Percentiles rank a stretch among this genome's conserved stretches.
Evolutionary conservation across 306 rosid species (phyloP).

Genomic region (Senna tora): DNA sequence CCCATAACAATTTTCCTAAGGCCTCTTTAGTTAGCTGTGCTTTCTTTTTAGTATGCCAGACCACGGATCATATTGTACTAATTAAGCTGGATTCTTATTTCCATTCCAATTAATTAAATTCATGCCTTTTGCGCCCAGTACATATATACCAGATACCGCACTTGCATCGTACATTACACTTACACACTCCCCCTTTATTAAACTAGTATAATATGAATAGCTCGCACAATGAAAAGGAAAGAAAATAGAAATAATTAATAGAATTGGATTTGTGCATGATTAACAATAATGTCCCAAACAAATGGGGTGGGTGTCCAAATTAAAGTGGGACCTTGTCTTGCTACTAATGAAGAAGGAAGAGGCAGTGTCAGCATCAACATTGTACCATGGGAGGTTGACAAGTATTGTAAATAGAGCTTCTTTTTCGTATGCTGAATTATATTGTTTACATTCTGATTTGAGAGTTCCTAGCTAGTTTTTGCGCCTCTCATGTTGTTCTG

Average conservation of each 20-base stretch:
- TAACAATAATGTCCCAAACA: conserved; percentile 33
- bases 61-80: conserved; percentile 46
- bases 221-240: neutral
- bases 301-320: conserved; percentile 23
- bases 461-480: conserved; percentile 41
- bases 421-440: conserved; percentile 31
- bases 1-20: conserved; percentile 2
- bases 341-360: conserved; percentile 33
- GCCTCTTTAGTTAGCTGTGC: conserved; percentile 19
- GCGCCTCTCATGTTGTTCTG: conserved; percentile 43
- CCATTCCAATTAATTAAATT: conserved; percentile 10
- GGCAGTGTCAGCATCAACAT: conserved; percentile 42
- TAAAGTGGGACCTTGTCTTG: conserved; percentile 47
- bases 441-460: conserved; percentile 31
- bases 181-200: neutral
- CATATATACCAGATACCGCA: neutral
- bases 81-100: conserved; percentile 19
- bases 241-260: neutral
- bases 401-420: conserved; percentile 39
- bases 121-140: conserved; percentile 8
- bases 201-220: neutral
- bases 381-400: conserved; percentile 44
- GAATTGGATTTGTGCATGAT: neutral
- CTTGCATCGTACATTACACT: neutral
- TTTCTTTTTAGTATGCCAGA: conserved; percentile 51